Evolutionary conservation across 2,329 filamentous ascomycete species (phyloP).

Genomic region (Falciphora oryzae): DNA sequence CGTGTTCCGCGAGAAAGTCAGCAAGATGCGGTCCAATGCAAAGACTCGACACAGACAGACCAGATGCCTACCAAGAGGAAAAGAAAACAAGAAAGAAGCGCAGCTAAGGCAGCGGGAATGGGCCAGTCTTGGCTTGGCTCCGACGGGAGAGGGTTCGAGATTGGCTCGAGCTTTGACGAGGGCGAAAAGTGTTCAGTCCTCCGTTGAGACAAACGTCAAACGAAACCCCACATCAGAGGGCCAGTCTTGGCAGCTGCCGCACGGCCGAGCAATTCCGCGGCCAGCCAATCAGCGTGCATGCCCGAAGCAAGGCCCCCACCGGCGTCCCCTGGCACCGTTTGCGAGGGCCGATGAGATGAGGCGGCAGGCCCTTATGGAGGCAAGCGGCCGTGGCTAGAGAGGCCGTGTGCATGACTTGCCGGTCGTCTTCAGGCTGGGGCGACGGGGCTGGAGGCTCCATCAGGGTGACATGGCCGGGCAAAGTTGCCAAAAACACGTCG

Average conservation of each 20-base stretch:
- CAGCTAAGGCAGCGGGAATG: not conserved
- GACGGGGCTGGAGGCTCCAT: too few species aligned
- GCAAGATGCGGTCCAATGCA: not conserved
- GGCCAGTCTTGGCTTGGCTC: not conserved
- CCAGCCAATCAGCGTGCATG: not conserved
- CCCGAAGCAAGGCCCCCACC: too few species aligned
- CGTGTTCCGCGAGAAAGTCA: not conserved
- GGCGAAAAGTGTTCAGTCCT: not conserved
- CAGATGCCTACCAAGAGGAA: not conserved
- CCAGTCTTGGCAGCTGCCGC: too few species aligned
- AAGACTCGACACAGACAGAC: not conserved
- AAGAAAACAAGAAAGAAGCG: not conserved
- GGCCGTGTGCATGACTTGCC: too few species aligned
- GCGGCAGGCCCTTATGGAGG: too few species aligned
- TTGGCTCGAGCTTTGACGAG: not conserved
- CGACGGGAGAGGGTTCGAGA: not conserved
- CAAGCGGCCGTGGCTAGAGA: too few species aligned
- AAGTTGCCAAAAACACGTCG: not conserved
- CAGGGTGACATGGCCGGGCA: not conserved
- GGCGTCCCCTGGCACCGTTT: too few species aligned
- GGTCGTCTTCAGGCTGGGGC: too few species aligned
- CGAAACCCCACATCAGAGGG: not conserved
- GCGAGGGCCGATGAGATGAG: too few species aligned
- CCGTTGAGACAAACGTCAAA: constrained; percentile 7
- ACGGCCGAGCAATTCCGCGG: not conserved